Evolutionary conservation across 1,284 basidiomycete genomes (phyloP), one percentile per base, ranked within the genome.

Genomic region (Ceratobasidium sp.): DNA sequence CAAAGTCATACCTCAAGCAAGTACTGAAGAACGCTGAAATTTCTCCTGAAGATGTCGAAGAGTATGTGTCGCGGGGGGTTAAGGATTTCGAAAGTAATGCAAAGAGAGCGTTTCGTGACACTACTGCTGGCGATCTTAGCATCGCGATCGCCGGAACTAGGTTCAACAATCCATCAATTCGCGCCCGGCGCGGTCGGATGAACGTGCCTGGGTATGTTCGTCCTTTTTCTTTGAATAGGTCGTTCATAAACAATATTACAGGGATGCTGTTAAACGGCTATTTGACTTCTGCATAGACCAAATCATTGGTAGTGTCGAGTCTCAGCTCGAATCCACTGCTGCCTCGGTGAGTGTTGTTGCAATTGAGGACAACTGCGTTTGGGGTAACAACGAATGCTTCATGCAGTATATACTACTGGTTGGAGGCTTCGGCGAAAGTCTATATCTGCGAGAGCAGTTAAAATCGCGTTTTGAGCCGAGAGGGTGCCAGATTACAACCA

Each of bases 11-110:
- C 21, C 18, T 72, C 12, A 4, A 10, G 16, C 43, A 30, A 14
- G 23, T 18, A 10, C 41, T 62, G 3, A 21, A 21, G 1, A 36
- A 28, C 1, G 39, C 41, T n/a, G 5, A 2, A 41, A 18, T 57
- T 28, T 28, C 28, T 55, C 10, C 1, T 5, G 23, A 3, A 6
- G 70, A 71, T 14, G n/a, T 69, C 1, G 26, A 69, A 28, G 65
- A 69, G 16, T 69, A 69, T 23, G 34, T 26, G 3, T 23, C 23
- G 16, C n/a, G 34, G 5, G 65, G 52, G 10, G 21, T 58, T 16
- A 59, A 69, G 12, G 64, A 73, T 41, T 73, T 73, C 34, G 72
- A 73, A 59, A 28, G n/a, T 16, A 28, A 23, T 18, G 53, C 43
- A 18, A 73, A 70, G 53, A 45, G 45, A 12, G 43, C 21, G 1